Evolutionary conservation across 2,329 filamentous ascomycete species (phyloP), one percentile per base, ranked within the genome.

Genomic region (Apiospora phragmitis): DNA sequence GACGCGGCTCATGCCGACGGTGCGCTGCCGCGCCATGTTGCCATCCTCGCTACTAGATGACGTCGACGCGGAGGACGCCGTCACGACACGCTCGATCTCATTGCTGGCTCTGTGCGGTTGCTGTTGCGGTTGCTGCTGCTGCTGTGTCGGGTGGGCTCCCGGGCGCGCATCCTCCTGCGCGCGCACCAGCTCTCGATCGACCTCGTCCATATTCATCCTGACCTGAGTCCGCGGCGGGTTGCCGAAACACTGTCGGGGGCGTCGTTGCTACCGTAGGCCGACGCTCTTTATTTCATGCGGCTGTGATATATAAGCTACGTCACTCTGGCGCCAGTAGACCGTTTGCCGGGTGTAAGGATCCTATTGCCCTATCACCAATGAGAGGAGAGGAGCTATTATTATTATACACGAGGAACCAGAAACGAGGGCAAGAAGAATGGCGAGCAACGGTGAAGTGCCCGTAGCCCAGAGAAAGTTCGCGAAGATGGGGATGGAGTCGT

Each of bases 1-100:
- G n/a, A 90, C 79, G 68, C 90, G 86, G 76, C 87, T 90, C 81
- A 93, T 87, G 71, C 78, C 81, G 68, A 81, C 83, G 69, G 67
- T 68, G 29, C 67, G 67, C 7, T 83, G 82, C 72, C 80, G 76
- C 62, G 77, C 77, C 29, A 75, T 77, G 12, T 75, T 79, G 42
- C 77, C 65, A 62, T 62, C 76, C 12, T 80, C 79, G 72, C 73
- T 81, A 51, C 85, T 85, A 0, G 85, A 85, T 0, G 84, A 84
- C 7, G 86, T 86, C 43, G 85, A 85, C 21, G 82, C 80, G 5
- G 87, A 87, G 5, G 86, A 88, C 2, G 83, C 81, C 5, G 89
- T 87, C 26, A 84, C 75, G n/a, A 89, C 87, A 45, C 90, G 87
- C 76, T 90, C 89, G 72, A 70, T 47, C 21, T 78, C 78, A 71